Evolutionary conservation across 2,329 filamentous ascomycete genomes (phyloP).

Genomic region (Penicillium sp.): DNA sequence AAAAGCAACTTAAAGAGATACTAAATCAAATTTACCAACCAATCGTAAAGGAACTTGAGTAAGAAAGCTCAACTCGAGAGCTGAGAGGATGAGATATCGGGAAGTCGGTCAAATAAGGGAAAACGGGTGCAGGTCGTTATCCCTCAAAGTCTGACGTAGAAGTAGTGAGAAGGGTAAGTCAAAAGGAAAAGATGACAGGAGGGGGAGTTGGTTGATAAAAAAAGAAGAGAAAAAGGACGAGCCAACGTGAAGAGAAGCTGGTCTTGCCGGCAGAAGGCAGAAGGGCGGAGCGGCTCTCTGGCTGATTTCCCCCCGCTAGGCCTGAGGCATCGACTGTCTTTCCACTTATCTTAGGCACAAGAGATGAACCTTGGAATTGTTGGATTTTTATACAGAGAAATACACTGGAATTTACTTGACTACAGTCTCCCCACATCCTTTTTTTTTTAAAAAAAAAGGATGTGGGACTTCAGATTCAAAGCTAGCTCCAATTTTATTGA

Average conservation of each 20-base stretch:
- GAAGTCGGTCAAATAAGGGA: slow-evolving; percentile 30
- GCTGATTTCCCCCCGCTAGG: slow-evolving; percentile 19
- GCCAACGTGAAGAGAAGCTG: slow-evolving; percentile 20
- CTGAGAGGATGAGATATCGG: slow-evolving; percentile 26
- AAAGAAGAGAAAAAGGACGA: slow-evolving; percentile 16
- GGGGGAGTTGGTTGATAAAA: slow-evolving; percentile 10
- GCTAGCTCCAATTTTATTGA: background rate
- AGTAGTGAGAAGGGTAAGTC: slow-evolving; percentile 12
- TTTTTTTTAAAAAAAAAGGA: background rate
- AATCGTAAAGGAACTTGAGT: slow-evolving; percentile 9
- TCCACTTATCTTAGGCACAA: background rate
- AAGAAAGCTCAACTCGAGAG: slow-evolving; percentile 20
- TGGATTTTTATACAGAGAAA: background rate
- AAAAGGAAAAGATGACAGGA: slow-evolving; percentile 10
- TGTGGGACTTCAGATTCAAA: background rate
- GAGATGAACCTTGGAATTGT: background rate
- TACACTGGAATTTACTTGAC: background rate
- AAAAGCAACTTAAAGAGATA: background rate
- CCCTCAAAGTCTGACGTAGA: slow-evolving; percentile 21
- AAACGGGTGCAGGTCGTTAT: slow-evolving; percentile 46
- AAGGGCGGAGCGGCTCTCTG: slow-evolving; percentile 15
- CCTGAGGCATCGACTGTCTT: slow-evolving; percentile 18
- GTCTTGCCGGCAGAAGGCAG: slow-evolving; percentile 20
- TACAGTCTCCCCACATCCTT: background rate
- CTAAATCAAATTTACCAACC: slow-evolving; percentile 6